These are phyloP conservation scores for Triticum urartu DNA, from an alignment of 176 grass and related monocot species.

Conservation along the genomic window DNA sequence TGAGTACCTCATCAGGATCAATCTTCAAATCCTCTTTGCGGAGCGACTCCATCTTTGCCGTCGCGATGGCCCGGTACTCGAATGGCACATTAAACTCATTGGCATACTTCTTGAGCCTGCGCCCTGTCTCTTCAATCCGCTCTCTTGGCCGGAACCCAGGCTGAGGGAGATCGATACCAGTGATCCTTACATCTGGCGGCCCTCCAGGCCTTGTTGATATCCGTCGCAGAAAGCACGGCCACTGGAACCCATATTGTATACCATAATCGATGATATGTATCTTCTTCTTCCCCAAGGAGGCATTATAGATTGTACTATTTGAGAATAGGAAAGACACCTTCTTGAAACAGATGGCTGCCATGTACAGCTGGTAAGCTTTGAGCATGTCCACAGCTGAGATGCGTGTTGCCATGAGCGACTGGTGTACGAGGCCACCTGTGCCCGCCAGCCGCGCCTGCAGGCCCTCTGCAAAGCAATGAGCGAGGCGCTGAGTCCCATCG, in stretches of 20 bases:
- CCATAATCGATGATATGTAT: slow-evolving; percentile 76
- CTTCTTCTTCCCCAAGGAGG: slow-evolving; percentile 48
- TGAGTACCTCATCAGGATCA: slow-evolving; percentile 56
- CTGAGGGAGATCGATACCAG: slow-evolving; percentile 69
- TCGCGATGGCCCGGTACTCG: slow-evolving; percentile 52
- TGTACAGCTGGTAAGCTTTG: slow-evolving; percentile 72
- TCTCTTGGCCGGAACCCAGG: slow-evolving; percentile 67
- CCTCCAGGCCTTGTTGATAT: slow-evolving; percentile 48
- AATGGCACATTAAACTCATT: slow-evolving; percentile 53
- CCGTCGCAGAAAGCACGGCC: slow-evolving; percentile 62
- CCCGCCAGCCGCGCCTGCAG: slow-evolving; percentile 67
- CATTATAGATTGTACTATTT: slow-evolving; percentile 56
- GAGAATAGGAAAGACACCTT: slow-evolving; percentile 46
- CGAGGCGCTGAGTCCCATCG: slow-evolving; percentile 69
- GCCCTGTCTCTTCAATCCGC: slow-evolving; percentile 71
- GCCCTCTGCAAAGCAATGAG: slow-evolving; percentile 73
- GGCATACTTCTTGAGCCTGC: slow-evolving; percentile 55
- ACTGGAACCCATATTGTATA: slow-evolving; percentile 77
- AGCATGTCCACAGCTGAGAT: slow-evolving; percentile 43
- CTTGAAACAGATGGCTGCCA: slow-evolving; percentile 90
- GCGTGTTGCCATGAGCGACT: slow-evolving; percentile 66
- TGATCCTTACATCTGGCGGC: slow-evolving; percentile 61
- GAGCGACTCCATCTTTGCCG: slow-evolving; percentile 57
- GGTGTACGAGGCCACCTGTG: slow-evolving; percentile 58
- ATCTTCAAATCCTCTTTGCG: slow-evolving; percentile 50